Conservation (phyloP, 257 asterid species). For the Lycium barbarum region DNA sequence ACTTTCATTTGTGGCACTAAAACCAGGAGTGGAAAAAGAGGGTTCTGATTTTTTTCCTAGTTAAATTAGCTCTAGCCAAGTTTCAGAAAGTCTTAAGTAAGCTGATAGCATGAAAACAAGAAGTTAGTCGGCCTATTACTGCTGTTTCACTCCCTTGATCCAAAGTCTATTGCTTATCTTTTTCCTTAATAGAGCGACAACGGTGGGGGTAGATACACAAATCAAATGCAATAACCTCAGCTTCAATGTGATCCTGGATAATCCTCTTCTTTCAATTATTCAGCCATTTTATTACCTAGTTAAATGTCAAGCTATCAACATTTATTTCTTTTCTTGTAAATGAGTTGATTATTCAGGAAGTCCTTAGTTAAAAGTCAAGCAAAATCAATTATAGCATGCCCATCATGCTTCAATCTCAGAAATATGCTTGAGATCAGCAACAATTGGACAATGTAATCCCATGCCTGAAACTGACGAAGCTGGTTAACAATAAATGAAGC, state of each 20-base stretch:
- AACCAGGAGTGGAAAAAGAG: background rate
- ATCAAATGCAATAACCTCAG: background rate
- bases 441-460: no score
- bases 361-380: background rate
- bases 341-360: background rate
- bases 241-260: background rate
- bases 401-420: no score
- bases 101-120: background rate
- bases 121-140: background rate
- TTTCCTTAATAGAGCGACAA: background rate
- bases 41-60: background rate
- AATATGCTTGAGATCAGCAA: no score
- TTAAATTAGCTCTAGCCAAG: background rate
- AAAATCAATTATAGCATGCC: background rate
- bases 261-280: no score
- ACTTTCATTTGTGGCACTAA: constrained; percentile 18
- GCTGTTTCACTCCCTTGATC: background rate
- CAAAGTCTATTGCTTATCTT: background rate
- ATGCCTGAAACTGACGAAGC: no score
- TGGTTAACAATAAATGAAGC: no score
- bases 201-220: background rate
- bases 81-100: background rate
- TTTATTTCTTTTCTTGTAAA: background rate
- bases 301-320: background rate
- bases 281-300: background rate